These are phyloP conservation scores for Copromyces sp. DNA, from an alignment of 495 filamentous ascomycete genomes.

Conservation along the genomic window DNA sequence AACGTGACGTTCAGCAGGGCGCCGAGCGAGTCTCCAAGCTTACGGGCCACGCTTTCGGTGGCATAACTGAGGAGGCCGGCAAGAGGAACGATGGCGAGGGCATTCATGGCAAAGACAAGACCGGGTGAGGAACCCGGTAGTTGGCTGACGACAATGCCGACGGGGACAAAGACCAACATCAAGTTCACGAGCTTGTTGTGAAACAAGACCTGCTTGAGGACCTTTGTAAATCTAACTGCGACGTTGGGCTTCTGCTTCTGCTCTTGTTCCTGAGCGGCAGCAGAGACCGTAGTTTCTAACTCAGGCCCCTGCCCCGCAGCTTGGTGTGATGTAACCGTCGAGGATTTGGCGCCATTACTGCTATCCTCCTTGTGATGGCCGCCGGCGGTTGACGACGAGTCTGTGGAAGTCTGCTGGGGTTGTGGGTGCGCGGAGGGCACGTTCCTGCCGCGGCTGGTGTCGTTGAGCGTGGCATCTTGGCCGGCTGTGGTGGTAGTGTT, in stretches of 20 bases:
- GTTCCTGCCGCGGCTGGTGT: slow-evolving; percentile 6
- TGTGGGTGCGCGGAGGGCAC: neutral
- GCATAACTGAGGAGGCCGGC: slow-evolving; percentile 70
- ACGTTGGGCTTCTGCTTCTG: slow-evolving; percentile 34
- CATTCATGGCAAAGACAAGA: slow-evolving; percentile 68
- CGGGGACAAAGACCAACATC: slow-evolving; percentile 69
- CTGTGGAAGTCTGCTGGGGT: neutral
- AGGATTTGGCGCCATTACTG: slow-evolving; percentile 19
- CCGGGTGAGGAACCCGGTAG: slow-evolving; percentile 23
- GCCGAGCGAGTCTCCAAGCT: slow-evolving; percentile 70
- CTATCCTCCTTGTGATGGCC: slow-evolving; percentile 8
- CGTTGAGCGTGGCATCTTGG: slow-evolving; percentile 17
- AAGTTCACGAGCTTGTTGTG: slow-evolving; percentile 64
- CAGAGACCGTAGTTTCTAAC: slow-evolving; percentile 21
- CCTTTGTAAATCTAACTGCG: slow-evolving; percentile 37
- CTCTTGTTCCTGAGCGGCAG: slow-evolving; percentile 3
- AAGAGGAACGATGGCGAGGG: slow-evolving; percentile 74
- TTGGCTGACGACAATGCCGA: slow-evolving; percentile 59
- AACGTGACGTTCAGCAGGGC: slow-evolving; percentile 81
- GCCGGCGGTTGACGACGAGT: neutral
- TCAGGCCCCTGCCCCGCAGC: slow-evolving; percentile 48
- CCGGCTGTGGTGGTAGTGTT: slow-evolving; percentile 3
- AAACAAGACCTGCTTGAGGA: slow-evolving; percentile 44
- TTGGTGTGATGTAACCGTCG: slow-evolving; percentile 42
- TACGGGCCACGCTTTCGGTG: slow-evolving; percentile 70